phyloP scores from a whole-genome alignment of 2,329 filamentous ascomycete species.

The Cadophora gregata region DNA sequence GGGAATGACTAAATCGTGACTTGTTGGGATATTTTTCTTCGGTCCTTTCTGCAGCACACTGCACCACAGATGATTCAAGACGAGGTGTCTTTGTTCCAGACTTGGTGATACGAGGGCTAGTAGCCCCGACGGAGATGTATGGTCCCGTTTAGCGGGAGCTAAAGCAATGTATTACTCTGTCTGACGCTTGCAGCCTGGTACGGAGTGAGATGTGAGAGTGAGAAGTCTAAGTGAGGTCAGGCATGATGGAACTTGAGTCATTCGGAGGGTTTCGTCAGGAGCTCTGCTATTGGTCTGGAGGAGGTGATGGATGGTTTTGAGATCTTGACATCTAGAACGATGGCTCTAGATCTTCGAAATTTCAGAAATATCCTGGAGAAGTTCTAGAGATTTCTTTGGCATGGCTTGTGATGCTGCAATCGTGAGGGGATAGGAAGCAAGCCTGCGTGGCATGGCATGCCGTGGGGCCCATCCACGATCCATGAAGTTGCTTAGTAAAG shows the following conservation, averaged over 20 bases:
- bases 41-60: no score
- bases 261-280: not conserved
- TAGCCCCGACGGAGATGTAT: constrained; percentile 1
- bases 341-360: not conserved
- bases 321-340: constrained; percentile 6
- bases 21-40: not conserved
- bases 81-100: not conserved
- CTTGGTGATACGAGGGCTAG: constrained; percentile 9
- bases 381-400: constrained; percentile 27
- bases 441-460: constrained; percentile 27
- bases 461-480: constrained; percentile 14
- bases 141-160: constrained; percentile 2
- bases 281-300: constrained; percentile 22
- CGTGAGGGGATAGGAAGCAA: constrained; percentile 18
- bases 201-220: constrained; percentile 12
- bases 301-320: constrained; percentile 6
- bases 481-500: constrained; percentile 13
- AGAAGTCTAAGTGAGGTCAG: constrained; percentile 10
- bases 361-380: not conserved
- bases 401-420: constrained; percentile 23
- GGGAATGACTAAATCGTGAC: constrained; percentile 15
- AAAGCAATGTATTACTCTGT: constrained; percentile 20
- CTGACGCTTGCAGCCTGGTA: constrained; percentile 30
- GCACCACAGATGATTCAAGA: not conserved
- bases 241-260: constrained; percentile 4